Conservation (phyloP, 2,329 filamentous ascomycete genomes). For the Penicillium digitatum region DNA sequence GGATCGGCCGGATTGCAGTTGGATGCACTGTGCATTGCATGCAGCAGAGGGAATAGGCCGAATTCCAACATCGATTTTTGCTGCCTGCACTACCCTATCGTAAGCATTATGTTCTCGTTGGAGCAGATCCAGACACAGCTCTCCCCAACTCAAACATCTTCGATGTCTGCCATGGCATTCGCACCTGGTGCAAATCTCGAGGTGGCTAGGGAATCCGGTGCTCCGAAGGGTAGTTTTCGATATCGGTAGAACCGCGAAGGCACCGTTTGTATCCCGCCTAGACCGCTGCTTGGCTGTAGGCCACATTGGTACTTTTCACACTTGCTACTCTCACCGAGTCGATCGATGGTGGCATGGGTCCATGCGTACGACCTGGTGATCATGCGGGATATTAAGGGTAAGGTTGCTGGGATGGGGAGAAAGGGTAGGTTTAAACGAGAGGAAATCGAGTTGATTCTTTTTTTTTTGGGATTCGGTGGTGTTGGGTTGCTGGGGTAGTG, state of each 20-base stretch:
- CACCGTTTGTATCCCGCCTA: conserved; percentile 45
- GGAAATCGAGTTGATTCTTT: background rate
- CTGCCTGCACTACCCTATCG: conserved; percentile 32
- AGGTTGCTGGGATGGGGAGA: no score
- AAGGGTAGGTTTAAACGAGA: background rate
- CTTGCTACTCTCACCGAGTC: conserved; percentile 48
- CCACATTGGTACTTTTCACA: conserved; percentile 53
- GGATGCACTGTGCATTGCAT: conserved; percentile 30
- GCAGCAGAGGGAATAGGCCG: conserved; percentile 39
- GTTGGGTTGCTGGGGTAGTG: background rate
- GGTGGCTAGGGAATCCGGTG: conserved; percentile 20
- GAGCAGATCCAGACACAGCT: conserved; percentile 49
- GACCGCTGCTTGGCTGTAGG: conserved; percentile 50
- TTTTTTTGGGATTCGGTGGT: background rate
- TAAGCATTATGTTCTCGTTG: conserved; percentile 47
- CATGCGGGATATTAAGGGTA: background rate
- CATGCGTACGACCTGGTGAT: conserved; percentile 5
- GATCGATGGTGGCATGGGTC: conserved; percentile 39
- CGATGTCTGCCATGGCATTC: conserved; percentile 45
- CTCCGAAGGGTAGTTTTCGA: conserved; percentile 44
- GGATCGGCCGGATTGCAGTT: conserved; percentile 31
- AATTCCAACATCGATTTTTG: conserved; percentile 45
- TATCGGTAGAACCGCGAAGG: conserved; percentile 45
- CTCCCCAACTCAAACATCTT: conserved; percentile 47
- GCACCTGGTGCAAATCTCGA: conserved; percentile 39